Percentiles rank a stretch among this genome's conserved stretches.
Conservation (phyloP, 2,329 filamentous ascomycete species). For the Diaporthe ampelina region DNA sequence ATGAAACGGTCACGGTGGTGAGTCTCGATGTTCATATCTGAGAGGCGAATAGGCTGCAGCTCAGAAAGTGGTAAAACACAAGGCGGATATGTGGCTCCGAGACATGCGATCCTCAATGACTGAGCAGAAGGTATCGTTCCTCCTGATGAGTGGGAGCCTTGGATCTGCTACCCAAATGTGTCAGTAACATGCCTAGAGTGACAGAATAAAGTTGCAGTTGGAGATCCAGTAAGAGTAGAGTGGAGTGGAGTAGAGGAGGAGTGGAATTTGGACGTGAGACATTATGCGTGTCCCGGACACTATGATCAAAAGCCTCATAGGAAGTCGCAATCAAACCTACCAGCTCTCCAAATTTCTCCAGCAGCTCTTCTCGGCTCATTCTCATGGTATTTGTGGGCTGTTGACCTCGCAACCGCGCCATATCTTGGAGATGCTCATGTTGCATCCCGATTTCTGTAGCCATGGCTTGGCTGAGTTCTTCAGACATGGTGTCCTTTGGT, state of each 20-base stretch:
- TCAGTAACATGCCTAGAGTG: neutral
- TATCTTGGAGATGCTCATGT: conserved; percentile 75
- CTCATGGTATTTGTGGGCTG: conserved; percentile 70
- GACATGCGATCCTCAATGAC: neutral
- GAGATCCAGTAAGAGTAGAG: too few relatives aligned
- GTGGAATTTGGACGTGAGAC: too few relatives aligned
- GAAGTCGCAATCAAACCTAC: neutral
- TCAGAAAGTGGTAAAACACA: conserved; percentile 29
- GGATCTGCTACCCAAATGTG: neutral
- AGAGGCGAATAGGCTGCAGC: conserved; percentile 34
- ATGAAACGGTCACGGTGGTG: conserved; percentile 42
- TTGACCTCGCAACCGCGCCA: conserved; percentile 1
- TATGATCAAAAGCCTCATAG: neutral
- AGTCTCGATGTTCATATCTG: conserved; percentile 39
- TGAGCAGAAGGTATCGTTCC: neutral
- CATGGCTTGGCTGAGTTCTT: neutral
- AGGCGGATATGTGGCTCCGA: conserved; percentile 40
- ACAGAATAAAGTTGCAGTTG: too few relatives aligned
- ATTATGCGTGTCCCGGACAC: too few relatives aligned
- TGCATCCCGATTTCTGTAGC: conserved; percentile 57
- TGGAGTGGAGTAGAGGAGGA: too few relatives aligned
- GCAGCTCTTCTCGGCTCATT: conserved; percentile 63
- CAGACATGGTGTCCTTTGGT: neutral
- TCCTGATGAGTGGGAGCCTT: neutral
- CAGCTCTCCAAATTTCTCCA: neutral